These are phyloP conservation scores for Nigrospora osmanthi DNA, from an alignment of 2,329 filamentous ascomycete genomes.

Conservation along the genomic window DNA sequence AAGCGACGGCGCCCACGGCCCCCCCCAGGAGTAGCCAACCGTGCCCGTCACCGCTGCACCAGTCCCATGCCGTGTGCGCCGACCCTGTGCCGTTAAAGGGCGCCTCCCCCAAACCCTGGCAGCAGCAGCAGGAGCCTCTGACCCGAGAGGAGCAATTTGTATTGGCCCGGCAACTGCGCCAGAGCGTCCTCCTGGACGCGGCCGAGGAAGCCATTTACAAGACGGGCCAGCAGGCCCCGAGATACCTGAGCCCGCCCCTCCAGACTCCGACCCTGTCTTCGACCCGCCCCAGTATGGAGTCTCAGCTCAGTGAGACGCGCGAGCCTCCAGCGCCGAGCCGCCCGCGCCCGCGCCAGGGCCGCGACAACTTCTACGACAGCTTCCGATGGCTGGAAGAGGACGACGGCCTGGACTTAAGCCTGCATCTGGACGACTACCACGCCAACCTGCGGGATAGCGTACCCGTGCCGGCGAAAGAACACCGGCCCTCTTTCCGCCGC, in stretches of 20 bases:
- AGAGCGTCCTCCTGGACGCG: constrained; percentile 46
- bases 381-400: constrained; percentile 71
- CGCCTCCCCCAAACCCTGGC: constrained; percentile 45
- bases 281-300: constrained; percentile 16
- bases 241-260: constrained; percentile 20
- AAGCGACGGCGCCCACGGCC: too few relatives aligned
- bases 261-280: constrained; percentile 19
- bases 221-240: constrained; percentile 27
- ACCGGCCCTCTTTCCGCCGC: constrained; percentile 58
- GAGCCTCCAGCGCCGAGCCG: constrained; percentile 13
- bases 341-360: constrained; percentile 23
- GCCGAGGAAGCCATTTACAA: constrained; percentile 44
- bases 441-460: constrained; percentile 48
- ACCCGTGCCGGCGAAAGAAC: constrained; percentile 33
- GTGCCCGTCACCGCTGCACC: constrained; percentile 7
- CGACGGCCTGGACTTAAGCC: constrained; percentile 57
- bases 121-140: constrained; percentile 50
- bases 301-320: constrained; percentile 8
- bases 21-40: background rate
- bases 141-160: constrained; percentile 57
- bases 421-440: constrained; percentile 65
- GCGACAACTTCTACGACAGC: constrained; percentile 55
- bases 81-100: constrained; percentile 58
- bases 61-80: constrained; percentile 28
- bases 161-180: constrained; percentile 40